These are phyloP conservation scores for Sugiyamaella xylanicola DNA, from an alignment of 1,139 yeast species.

Conservation along the genomic window DNA sequence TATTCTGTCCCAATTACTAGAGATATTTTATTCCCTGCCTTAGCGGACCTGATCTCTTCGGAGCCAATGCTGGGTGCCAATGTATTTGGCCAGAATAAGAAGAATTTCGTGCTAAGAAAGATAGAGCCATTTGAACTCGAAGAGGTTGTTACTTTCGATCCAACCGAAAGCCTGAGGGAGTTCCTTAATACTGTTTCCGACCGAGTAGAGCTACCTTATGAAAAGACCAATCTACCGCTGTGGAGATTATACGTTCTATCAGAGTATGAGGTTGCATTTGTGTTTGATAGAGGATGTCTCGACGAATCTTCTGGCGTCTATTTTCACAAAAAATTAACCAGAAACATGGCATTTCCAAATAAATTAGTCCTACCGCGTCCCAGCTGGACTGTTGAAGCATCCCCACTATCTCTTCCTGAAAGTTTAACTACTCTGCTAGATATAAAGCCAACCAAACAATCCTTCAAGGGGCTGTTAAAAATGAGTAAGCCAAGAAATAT, in stretches of 20 bases:
- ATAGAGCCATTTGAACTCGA: slow-evolving; percentile 23
- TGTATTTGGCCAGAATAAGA: slow-evolving; percentile 10
- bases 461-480: slow-evolving; percentile 15
- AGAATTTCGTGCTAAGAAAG: slow-evolving; percentile 10
- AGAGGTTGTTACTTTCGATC: slow-evolving; percentile 22
- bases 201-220: slow-evolving; percentile 19
- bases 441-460: slow-evolving; percentile 13
- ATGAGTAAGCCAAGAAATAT: slow-evolving; percentile 14
- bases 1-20: slow-evolving; percentile 24
- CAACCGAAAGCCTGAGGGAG: slow-evolving; percentile 15
- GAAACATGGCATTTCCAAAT: slow-evolving; percentile 5
- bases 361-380: background rate
- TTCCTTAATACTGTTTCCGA: slow-evolving; percentile 19
- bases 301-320: slow-evolving; percentile 32
- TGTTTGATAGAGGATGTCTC: slow-evolving; percentile 30
- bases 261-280: slow-evolving; percentile 25
- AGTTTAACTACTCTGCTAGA: slow-evolving; percentile 3
- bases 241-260: slow-evolving; percentile 31
- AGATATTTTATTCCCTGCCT: slow-evolving; percentile 26
- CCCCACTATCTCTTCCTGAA: slow-evolving; percentile 14
- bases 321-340: slow-evolving; percentile 28
- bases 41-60: slow-evolving; percentile 20
- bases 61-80: slow-evolving; percentile 25
- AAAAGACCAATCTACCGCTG: slow-evolving; percentile 24
- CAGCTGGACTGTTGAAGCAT: slow-evolving; percentile 11